Base-by-base conservation (phyloP, 345 rosid species). In the Adansonia digitata region DNA sequence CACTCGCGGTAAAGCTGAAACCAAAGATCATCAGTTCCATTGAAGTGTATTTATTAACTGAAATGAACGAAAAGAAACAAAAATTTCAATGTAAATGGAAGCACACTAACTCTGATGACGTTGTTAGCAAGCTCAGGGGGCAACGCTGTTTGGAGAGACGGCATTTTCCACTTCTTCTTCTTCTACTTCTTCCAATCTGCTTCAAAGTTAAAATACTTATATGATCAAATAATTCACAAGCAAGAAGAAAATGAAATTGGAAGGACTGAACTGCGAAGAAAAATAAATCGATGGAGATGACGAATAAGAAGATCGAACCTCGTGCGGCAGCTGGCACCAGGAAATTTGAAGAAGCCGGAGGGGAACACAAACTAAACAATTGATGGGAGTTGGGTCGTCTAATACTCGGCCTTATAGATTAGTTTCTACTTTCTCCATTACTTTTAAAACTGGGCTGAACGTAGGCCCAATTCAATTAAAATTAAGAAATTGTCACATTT, bases 81-180 rank as follows among this genome's bases (percentile, higher is more conserved):
- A 45, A 45, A 22, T 8, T 48, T 8, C 48, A 73, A 71, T 5
- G 18, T 65, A n/a, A 45, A 27, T 15, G 24, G 61, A 69, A 15
- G 5, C 80, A 76, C 20, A 83, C 91, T 80, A 77, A 95, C 99
- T 86, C 97, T 88, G 73, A 92, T 84, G 6, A 74, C 97, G 69
- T 84, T 93, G 88, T 95, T 84, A 77, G 99, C 99, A 34, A 96
- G 89, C 74, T 93, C 99, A 62, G 97, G 99, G 49, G 98, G 97
- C 83, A 96, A 78, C 10, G 92, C 89, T 59, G 88, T 85, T 80
- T 95, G 98, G 43, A 95, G 77, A 72, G 99, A 89, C 74, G 94
- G 94, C 97, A 93, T 93, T 63, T 35, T 24, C 17, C 3, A 26
- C 48, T 34, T 11, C 45, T 42, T 59, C 27, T 18, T 13, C 68